phyloP scores from a whole-genome alignment of 805 yeast genomes.

The Hanseniaspora pseudoguilliermondii region DNA sequence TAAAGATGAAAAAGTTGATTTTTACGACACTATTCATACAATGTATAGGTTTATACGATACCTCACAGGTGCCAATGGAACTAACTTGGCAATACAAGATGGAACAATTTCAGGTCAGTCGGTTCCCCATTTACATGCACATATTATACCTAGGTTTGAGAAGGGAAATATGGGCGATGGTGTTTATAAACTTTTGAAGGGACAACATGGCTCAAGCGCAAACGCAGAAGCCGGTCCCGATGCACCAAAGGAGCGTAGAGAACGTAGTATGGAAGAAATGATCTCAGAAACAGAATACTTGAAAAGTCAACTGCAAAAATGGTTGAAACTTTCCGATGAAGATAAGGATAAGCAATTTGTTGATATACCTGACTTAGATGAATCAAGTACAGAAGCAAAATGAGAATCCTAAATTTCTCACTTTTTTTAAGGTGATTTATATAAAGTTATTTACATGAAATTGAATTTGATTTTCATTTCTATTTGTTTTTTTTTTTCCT shows the following conservation, averaged over 20 bases:
- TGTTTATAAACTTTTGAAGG: constrained; percentile 58
- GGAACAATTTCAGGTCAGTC: constrained; percentile 94
- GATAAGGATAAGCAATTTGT: constrained; percentile 2
- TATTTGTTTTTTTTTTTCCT: neutral
- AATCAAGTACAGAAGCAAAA: constrained; percentile 1
- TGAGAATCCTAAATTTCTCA: neutral
- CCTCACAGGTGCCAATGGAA: constrained; percentile 63
- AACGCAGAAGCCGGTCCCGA: constrained; percentile 21
- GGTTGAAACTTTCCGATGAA: constrained; percentile 6
- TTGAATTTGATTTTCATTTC: neutral
- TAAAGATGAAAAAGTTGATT: constrained; percentile 61
- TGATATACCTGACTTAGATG: neutral
- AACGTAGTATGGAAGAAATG: constrained; percentile 57
- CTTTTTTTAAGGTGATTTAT: constrained; percentile 16
- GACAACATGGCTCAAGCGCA: constrained; percentile 29
- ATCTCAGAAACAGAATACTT: constrained; percentile 52
- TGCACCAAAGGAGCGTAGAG: constrained; percentile 34
- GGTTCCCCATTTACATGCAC: constrained; percentile 92
- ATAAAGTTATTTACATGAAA: constrained; percentile 11
- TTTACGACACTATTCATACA: constrained; percentile 59
- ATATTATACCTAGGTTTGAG: constrained; percentile 71
- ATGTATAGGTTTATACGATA: constrained; percentile 55
- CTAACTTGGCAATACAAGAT: constrained; percentile 89
- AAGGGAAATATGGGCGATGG: constrained; percentile 53
- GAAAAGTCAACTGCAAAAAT: constrained; percentile 30